These are phyloP conservation scores for Naganishia randhawae DNA, from an alignment of 768 basidiomycete species.

Conservation along the genomic window DNA sequence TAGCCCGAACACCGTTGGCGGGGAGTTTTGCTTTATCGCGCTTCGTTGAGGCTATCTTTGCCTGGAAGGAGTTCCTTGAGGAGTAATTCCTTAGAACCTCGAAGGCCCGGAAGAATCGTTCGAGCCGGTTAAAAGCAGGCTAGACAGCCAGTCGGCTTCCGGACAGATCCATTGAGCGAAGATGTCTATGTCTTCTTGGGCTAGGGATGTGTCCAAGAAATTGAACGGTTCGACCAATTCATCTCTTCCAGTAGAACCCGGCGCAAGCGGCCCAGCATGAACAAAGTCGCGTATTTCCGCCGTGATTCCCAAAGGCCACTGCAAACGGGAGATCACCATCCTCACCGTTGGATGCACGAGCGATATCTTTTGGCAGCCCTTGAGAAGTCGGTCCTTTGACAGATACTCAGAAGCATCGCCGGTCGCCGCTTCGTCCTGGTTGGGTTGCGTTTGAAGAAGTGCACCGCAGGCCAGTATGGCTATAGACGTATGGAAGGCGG, in stretches of 20 bases:
- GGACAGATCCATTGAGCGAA: slow-evolving; percentile 17
- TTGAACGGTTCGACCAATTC: neutral
- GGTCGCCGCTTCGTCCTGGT: neutral
- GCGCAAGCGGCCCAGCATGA: too few species aligned
- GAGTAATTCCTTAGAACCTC: neutral
- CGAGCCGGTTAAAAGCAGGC: neutral
- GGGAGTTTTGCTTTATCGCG: neutral
- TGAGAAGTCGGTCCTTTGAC: neutral
- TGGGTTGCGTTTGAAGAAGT: neutral
- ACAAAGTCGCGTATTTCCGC: neutral
- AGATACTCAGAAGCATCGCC: neutral
- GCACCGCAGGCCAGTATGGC: slow-evolving; percentile 2
- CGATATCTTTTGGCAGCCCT: neutral
- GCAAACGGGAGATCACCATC: neutral
- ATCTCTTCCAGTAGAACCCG: neutral
- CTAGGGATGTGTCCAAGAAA: neutral
- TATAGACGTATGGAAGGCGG: slow-evolving; percentile 6
- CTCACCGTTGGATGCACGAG: slow-evolving; percentile 12
- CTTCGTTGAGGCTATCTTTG: neutral
- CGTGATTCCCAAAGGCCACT: slow-evolving; percentile 2
- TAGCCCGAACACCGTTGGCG: neutral
- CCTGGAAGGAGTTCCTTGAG: neutral
- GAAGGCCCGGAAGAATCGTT: neutral
- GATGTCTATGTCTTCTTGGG: neutral
- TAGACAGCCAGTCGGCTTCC: slow-evolving; percentile 12